Evolutionary conservation across 495 filamentous ascomycete genomes (phyloP).

Genomic region (Annulohypoxylon nitens): DNA sequence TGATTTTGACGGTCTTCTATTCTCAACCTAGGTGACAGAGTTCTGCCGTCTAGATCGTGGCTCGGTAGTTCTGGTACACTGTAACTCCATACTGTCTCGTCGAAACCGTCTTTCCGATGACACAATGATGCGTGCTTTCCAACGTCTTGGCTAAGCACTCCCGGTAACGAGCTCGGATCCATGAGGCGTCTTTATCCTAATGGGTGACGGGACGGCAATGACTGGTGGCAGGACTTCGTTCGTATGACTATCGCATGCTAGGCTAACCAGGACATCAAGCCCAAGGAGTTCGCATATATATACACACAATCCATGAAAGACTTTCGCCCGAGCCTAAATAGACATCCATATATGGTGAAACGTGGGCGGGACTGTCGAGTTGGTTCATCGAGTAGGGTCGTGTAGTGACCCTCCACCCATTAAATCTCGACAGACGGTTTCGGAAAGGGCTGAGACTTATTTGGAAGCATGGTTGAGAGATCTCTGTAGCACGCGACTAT

Average conservation of each 20-base stretch:
- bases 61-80: conserved; percentile 8
- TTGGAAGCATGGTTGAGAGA: conserved; percentile 38
- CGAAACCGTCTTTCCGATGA: conserved; percentile 15
- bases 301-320: conserved; percentile 24
- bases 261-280: conserved; percentile 19
- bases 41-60: conserved; percentile 32
- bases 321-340: conserved; percentile 21
- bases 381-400: conserved; percentile 16
- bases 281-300: conserved; percentile 40
- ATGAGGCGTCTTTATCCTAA: conserved; percentile 26
- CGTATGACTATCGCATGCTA: conserved; percentile 24
- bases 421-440: conserved; percentile 43
- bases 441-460: conserved; percentile 48
- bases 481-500: conserved; percentile 50
- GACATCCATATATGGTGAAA: conserved; percentile 1
- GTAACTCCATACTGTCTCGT: conserved; percentile 26
- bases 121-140: conserved; percentile 3
- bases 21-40: conserved; percentile 24
- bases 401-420: conserved; percentile 32
- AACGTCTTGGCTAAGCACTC: background rate
- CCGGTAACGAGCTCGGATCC: conserved; percentile 27
- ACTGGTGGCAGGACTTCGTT: conserved; percentile 17
- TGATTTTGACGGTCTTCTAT: conserved; percentile 36
- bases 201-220: conserved; percentile 3
- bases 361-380: conserved; percentile 22